Percentiles rank a stretch among this genome's conserved stretches.
Conservation (phyloP, 2,329 filamentous ascomycete species). For the Sclerotinia trifoliorum region DNA sequence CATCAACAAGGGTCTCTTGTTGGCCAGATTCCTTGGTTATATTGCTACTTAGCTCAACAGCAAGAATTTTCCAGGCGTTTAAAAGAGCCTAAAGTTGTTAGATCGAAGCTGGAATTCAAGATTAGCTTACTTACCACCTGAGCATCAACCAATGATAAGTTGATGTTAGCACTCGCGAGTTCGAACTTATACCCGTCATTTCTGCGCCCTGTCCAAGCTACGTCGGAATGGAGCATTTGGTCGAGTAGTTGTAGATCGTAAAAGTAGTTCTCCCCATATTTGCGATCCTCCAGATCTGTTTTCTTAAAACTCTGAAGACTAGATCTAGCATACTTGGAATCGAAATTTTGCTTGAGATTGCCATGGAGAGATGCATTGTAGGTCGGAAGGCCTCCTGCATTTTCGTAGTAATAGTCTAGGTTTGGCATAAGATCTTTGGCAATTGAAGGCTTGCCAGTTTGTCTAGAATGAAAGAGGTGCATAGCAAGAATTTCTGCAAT, state of each 20-base stretch:
- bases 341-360: constrained; percentile 83
- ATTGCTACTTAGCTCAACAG: constrained; percentile 72
- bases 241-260: constrained; percentile 78
- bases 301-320: constrained; percentile 78
- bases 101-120: constrained; percentile 6
- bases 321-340: constrained; percentile 70
- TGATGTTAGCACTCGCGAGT: constrained; percentile 82
- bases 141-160: constrained; percentile 87
- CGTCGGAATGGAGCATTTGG: constrained; percentile 72
- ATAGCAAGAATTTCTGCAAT: constrained; percentile 87
- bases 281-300: constrained; percentile 61
- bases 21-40: constrained; percentile 38
- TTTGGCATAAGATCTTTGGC: constrained; percentile 71
- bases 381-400: constrained; percentile 72
- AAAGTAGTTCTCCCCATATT: constrained; percentile 75
- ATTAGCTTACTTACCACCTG: constrained; percentile 65
- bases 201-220: constrained; percentile 69
- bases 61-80: constrained; percentile 83
- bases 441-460: constrained; percentile 66
- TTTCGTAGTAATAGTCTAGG: constrained; percentile 75
- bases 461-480: constrained; percentile 82
- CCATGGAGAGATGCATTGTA: constrained; percentile 87
- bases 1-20: constrained; percentile 50
- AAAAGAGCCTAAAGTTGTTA: constrained; percentile 64
- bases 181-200: constrained; percentile 77